Evolutionary conservation across 768 basidiomycete genomes (phyloP), one percentile per base, ranked within the genome.

Genomic region (Tricholoma furcatifolium): DNA sequence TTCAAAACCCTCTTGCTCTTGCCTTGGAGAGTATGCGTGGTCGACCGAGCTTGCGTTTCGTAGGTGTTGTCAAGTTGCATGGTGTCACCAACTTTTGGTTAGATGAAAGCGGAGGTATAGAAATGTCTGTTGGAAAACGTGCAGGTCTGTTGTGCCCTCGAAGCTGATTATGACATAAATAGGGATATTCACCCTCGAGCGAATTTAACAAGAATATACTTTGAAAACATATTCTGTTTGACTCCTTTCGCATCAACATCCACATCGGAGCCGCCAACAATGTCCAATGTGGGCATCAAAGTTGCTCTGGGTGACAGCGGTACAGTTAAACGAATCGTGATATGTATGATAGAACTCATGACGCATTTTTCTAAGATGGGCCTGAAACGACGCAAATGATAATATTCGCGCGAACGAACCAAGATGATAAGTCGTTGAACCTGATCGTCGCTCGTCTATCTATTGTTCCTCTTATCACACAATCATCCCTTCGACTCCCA

Each of bases 11-110:
- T 0, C 72, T 91, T 11, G 85, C 89, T 3, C 67, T 91, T 18
- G 83, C 87, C 0, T 65, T 91, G 46, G 89, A 91, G 67, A 88
- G 83, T 66, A 89, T 91, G 87, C 87, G 88, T 35, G 85, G 87
- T 15, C 69, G 87, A 17, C 85, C 84, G 1, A 78, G 79, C 21
- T 67, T 91, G 17, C 74, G 80, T 32, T 77, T 87, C 53, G 70
- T 82, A 44, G 85, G 82, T 2, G 72, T 74, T 0, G 75, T 80
- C 15, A 73, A 70, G 24, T 65, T 88, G 35, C 64, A 71, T 34
- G 80, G 85, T 30, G 79, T 84, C 47, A 47, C 44, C 15, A 53
- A 58, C 11, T 63, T 88, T 0, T 85, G 79, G 70, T 65, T 83
- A 54, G 88, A 91, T 64, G 75, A 78, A 41, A 73, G 73, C 34